Evolutionary conservation across 345 rosid genomes (phyloP).

Genomic region (Rhodomyrtus tomentosa): DNA sequence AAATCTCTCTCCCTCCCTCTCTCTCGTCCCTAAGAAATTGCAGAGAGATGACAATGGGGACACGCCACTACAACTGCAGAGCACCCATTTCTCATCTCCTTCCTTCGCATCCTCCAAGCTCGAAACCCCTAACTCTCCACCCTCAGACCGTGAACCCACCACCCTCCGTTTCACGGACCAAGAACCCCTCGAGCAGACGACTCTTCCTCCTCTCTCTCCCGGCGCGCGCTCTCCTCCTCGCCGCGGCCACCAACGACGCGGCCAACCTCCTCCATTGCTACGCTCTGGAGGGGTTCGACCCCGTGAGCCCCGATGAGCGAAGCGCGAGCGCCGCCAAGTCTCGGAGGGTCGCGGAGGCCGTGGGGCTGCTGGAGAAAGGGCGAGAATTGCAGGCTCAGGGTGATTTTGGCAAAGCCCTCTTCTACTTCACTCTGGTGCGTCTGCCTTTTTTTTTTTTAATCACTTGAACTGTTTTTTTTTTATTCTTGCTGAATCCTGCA

Average conservation of each 20-base stretch:
- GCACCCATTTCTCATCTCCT: conserved; percentile 22
- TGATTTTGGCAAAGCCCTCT: conserved; percentile 35
- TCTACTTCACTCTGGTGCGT: conserved; percentile 39
- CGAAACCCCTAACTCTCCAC: background rate
- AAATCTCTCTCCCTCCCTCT: background rate
- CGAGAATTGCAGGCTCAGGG: conserved; percentile 44
- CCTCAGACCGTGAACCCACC: conserved; percentile 6
- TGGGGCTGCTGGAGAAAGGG: conserved; percentile 33
- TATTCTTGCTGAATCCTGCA: background rate
- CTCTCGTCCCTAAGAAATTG: background rate
- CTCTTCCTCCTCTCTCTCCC: conserved; percentile 27
- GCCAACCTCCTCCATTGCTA: background rate
- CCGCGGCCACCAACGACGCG: background rate
- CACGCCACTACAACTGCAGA: background rate
- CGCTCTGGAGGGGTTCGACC: conserved; percentile 25
- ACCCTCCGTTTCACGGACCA: background rate
- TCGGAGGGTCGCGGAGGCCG: conserved; percentile 29
- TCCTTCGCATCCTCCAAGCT: background rate
- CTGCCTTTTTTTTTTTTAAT: background rate
- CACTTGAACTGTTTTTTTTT: background rate
- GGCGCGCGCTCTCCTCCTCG: conserved; percentile 5
- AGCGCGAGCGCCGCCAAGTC: conserved; percentile 15
- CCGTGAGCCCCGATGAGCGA: conserved; percentile 19
- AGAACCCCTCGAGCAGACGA: conserved; percentile 13
- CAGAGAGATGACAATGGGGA: background rate